Conservation (phyloP, 108 stramenopile species). For the Cyclostephanos tholiformis region DNA sequence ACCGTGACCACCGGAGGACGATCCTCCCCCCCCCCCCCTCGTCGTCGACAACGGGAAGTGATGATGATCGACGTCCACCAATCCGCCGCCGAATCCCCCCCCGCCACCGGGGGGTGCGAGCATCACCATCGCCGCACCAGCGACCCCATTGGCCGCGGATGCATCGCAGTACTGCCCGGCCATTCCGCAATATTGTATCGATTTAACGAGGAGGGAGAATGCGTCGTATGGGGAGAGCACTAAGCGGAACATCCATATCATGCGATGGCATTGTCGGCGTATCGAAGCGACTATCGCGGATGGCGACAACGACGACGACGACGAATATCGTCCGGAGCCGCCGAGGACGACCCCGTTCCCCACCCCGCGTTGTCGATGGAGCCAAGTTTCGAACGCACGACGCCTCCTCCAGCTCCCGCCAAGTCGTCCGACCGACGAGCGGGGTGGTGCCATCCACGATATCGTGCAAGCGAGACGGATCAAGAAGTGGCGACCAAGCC, state of each 20-base stretch:
- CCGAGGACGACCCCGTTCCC: not conserved
- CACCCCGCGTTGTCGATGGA: not conserved
- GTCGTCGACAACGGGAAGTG: not conserved
- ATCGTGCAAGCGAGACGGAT: slow-evolving; percentile 36
- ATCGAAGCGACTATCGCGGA: not conserved
- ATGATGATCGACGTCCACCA: not conserved
- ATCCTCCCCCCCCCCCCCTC: not conserved
- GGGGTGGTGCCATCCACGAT: slow-evolving; percentile 29
- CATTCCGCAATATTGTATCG: slow-evolving; percentile 32
- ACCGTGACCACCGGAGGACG: not conserved
- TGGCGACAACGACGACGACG: not conserved
- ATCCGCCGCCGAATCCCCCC: slow-evolving; percentile 6
- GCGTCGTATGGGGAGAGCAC: slow-evolving; percentile 22
- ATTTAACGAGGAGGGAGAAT: not conserved
- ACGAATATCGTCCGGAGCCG: not conserved
- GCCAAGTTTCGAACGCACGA: slow-evolving; percentile 32
- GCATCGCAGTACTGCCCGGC: slow-evolving; percentile 46
- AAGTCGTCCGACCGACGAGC: not conserved
- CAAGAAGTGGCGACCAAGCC: slow-evolving; percentile 43
- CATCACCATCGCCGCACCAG: slow-evolving; percentile 24
- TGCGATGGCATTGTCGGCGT: slow-evolving; percentile 9
- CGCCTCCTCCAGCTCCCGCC: slow-evolving; percentile 33
- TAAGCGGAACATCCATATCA: slow-evolving; percentile 5
- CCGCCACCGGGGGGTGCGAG: slow-evolving; percentile 2
- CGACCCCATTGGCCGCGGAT: slow-evolving; percentile 36